phyloP scores from a whole-genome alignment of 306 rosid genomes.

The Dicorynia guianensis region DNA sequence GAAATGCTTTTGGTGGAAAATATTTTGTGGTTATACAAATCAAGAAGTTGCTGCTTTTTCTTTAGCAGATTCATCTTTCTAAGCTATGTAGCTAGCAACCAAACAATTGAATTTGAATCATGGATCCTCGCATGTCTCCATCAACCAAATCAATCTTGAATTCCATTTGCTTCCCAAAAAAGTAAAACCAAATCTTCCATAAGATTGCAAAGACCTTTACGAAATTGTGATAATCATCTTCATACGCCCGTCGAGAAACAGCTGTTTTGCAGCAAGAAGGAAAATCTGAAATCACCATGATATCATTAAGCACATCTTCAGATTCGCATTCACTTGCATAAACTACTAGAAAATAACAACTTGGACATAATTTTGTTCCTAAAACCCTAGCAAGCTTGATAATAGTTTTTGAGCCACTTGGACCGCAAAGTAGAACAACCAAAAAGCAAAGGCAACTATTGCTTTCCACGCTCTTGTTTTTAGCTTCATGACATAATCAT shows the following conservation, averaged over 20 bases:
- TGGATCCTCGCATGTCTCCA: not conserved
- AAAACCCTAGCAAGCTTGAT: not conserved
- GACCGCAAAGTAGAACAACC: not conserved
- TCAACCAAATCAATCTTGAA: conserved; percentile 31
- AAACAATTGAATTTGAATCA: conserved; percentile 6
- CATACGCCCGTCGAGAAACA: conserved; percentile 8
- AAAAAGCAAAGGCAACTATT: conserved; percentile 3
- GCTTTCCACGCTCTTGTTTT: not conserved
- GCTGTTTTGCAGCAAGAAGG: not conserved
- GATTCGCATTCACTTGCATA: no score
- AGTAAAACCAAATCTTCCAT: conserved; percentile 35
- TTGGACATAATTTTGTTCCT: not conserved
- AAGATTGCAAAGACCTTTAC: not conserved
- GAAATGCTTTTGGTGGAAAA: conserved; percentile 10
- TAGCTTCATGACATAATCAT: conserved; percentile 5
- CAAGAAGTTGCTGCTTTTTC: conserved; percentile 12
- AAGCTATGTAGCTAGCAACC: conserved; percentile 7
- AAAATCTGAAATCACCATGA: no score
- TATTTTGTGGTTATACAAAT: not conserved
- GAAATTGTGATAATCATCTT: conserved; percentile 9
- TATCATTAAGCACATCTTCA: not conserved
- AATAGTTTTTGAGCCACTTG: not conserved
- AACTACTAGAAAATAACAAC: no score
- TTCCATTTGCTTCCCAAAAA: conserved; percentile 27
- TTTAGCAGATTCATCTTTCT: conserved; percentile 14